Base-by-base conservation (phyloP, 768 basidiomycete species). In the Lyophyllum shimeji region DNA sequence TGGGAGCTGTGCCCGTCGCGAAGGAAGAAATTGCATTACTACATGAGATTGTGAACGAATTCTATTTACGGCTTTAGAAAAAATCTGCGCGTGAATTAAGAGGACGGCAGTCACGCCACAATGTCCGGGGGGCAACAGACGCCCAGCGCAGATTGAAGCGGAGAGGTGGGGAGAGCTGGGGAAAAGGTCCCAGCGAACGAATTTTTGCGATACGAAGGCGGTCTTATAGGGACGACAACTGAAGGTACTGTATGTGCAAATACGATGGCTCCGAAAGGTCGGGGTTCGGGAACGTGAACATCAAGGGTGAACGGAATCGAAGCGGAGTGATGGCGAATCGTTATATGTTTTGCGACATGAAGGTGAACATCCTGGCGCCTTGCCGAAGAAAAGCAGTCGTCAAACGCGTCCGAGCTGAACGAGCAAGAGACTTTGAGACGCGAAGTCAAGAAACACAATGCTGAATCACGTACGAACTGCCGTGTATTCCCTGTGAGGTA, bases 401-500 rank as follows among this genome's bases (percentile, higher is more conserved):
- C 53, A 83, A 65, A 33, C 78, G 74, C 40, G 82, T 82, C 44
- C 65, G 71, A 31, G 79, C 81, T 82, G 53, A 44, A 42, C 43
- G 17, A 25, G 40, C 46, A 56, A 55, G 58, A 61, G n/a, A 52
- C 29, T 46, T 24, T 62, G 53, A 57, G 61, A 56, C 25, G 12
- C 46, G 27, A n/a, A 34, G 55, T 29, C 53, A 55, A 48, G 58
- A 37, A 18, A 55, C 52, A 65, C 63, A 58, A 49, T 13, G 25
- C 50, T 46, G 29, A 34, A 53, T 59, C 42, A 71, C 90, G 72
- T 71, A 95, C 94, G 82, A 57, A 86, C 87, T 49, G 90, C 92
- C 58, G 82, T 76, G 71, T 96, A 97, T 63, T 85, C 79, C 55
- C 79, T 74, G 64, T 87, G 82, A 17, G 86, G 76, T 29, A 90